A percentile compares a stretch with the other conserved stretches of the same genome.
Conservation (phyloP, 2,329 filamentous ascomycete species). For the Fusarium zealandicum region DNA sequence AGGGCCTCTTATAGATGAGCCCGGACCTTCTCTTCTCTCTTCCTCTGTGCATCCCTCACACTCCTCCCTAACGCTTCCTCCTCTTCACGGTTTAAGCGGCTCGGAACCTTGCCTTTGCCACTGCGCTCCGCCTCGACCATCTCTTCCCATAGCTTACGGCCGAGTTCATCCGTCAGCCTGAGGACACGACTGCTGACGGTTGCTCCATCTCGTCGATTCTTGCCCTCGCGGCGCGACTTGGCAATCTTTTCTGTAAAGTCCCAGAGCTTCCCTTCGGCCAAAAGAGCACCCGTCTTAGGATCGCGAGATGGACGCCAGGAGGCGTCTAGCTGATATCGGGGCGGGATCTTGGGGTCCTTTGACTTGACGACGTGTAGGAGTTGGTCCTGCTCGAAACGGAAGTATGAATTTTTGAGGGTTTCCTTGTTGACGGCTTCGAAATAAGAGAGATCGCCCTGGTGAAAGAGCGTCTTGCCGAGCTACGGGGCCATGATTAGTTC, state of each 20-base stretch:
- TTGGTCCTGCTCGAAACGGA: constrained; percentile 87
- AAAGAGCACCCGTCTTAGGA: constrained; percentile 63
- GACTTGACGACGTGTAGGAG: constrained; percentile 79
- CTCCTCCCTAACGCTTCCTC: constrained; percentile 52
- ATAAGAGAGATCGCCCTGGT: constrained; percentile 95
- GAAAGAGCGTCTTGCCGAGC: constrained; percentile 95
- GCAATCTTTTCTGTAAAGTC: constrained; percentile 91
- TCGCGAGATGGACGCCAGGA: constrained; percentile 79
- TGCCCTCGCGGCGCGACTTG: constrained; percentile 83
- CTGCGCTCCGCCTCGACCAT: constrained; percentile 50
- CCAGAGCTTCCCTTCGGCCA: constrained; percentile 82
- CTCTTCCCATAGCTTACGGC: constrained; percentile 71
- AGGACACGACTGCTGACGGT: constrained; percentile 87
- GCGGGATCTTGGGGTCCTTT: constrained; percentile 67
- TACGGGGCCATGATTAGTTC: constrained; percentile 46
- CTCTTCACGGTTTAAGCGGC: constrained; percentile 60
- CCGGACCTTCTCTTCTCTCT: constrained; percentile 58
- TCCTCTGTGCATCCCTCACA: constrained; percentile 56
- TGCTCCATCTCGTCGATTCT: constrained; percentile 92
- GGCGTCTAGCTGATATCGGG: constrained; percentile 72
- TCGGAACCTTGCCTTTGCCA: constrained; percentile 49
- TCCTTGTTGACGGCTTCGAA: constrained; percentile 99
- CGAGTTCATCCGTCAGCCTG: constrained; percentile 76
- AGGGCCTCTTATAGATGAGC: constrained; percentile 54
- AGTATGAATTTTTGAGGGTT: constrained; percentile 91